Evolutionary conservation across 768 basidiomycete species (phyloP).

Genomic region (Mycena crocata): DNA sequence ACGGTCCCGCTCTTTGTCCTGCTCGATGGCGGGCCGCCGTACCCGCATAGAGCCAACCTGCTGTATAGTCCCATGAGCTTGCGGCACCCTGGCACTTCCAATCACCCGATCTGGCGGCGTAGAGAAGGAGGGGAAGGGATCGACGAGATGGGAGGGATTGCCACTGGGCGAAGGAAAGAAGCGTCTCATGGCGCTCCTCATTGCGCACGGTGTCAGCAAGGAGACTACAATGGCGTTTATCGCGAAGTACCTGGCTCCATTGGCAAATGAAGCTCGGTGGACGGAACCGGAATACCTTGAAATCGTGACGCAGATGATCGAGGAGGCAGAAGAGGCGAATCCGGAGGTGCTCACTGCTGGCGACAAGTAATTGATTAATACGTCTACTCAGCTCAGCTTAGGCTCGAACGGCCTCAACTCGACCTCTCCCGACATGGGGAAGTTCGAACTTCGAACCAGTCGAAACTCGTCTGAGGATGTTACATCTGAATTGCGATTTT

Average conservation of each 20-base stretch:
- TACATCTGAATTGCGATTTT: no score
- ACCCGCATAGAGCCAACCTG: background rate
- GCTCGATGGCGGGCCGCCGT: background rate
- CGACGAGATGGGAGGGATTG: constrained; percentile 5
- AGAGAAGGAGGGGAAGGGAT: no score
- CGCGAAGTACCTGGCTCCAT: constrained; percentile 46
- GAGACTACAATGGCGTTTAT: constrained; percentile 20
- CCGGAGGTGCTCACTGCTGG: no score
- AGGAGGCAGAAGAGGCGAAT: constrained; percentile 10
- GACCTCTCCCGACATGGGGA: no score
- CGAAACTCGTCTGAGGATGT: no score
- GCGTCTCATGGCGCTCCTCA: constrained; percentile 4
- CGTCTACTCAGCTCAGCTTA: no score
- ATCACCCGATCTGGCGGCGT: background rate
- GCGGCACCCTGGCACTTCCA: background rate
- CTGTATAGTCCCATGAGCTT: constrained; percentile 7
- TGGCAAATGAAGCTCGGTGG: constrained; percentile 41
- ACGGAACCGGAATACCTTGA: constrained; percentile 12
- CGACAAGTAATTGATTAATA: no score
- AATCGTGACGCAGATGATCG: background rate
- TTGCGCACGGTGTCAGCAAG: constrained; percentile 8
- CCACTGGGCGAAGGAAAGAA: constrained; percentile 3
- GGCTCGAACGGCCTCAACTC: no score
- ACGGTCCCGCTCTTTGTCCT: background rate
- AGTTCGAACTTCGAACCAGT: no score